Evolutionary conservation across 2,329 filamentous ascomycete genomes (phyloP).

Genomic region (Fusarium multiceps): DNA sequence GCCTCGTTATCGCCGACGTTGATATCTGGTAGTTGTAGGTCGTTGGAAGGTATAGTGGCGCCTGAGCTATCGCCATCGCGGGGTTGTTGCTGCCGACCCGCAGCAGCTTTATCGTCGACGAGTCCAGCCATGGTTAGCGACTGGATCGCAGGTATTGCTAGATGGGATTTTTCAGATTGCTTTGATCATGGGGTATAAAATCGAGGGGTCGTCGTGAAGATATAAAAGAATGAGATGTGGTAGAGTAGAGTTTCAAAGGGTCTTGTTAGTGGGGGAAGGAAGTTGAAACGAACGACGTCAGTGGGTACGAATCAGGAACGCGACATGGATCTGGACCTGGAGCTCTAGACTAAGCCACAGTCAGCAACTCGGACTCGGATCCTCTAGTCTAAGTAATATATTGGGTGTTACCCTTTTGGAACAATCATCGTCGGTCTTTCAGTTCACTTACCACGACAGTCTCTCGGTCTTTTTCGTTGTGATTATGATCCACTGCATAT

Average conservation of each 20-base stretch:
- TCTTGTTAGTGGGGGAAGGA: slow-evolving; percentile 18
- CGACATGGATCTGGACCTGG: not conserved
- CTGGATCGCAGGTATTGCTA: not conserved
- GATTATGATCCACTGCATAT: not conserved
- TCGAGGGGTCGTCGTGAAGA: not conserved
- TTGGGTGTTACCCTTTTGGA: not conserved
- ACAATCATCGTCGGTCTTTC: not conserved
- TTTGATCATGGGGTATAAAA: slow-evolving; percentile 2
- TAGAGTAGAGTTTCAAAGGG: not conserved
- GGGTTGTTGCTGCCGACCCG: slow-evolving; percentile 36
- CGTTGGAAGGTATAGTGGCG: slow-evolving; percentile 53
- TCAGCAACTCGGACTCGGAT: not conserved
- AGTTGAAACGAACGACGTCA: slow-evolving; percentile 32
- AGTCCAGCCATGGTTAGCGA: slow-evolving; percentile 43
- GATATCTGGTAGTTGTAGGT: slow-evolving; percentile 56
- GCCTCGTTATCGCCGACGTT: slow-evolving; percentile 54
- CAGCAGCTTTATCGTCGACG: slow-evolving; percentile 45
- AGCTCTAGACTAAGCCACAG: slow-evolving; percentile 18
- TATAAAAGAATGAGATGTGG: slow-evolving; percentile 7
- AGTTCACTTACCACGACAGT: not conserved
- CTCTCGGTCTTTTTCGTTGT: not conserved
- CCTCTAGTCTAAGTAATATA: not conserved
- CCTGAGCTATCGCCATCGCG: slow-evolving; percentile 25
- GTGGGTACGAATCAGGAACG: slow-evolving; percentile 27
- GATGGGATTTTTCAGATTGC: not conserved